Evolutionary conservation across 106 monocot species (phyloP), one percentile per base, ranked within the genome.

Genomic region (Cymbidium sinense): DNA sequence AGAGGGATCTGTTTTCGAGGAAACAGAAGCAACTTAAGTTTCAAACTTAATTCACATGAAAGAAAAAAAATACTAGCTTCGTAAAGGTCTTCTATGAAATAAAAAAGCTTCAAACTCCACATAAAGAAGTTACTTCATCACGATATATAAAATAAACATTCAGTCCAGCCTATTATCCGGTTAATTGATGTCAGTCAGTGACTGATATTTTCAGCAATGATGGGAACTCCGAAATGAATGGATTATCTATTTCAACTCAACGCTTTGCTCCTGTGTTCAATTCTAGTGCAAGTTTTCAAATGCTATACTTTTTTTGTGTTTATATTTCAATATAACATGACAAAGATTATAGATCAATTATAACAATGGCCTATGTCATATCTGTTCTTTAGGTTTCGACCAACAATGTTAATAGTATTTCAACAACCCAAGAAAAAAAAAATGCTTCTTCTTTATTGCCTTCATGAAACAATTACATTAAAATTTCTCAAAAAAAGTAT

Each of bases 1-100:
- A 96, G 1, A 27, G 96, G 96, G 64, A 93, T 67, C 96, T 96
- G 87, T 62, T 44, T 77, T 70, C 71, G 19, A 58, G 58, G 58
- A 58, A 58, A 58, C 7, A 23, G 33, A 67, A 33, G 13, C 17
- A 67, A 67, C 11, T 67, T 13, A 31, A 33, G 31, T 67, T 67
- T 31, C 30, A 3, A 30, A 9, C 2, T 67, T 33, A 27, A 7
- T 70, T 70, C 21, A 1, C 27, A 39, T 3, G 20, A 36, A 36
- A 47, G 47, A 47, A 21, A 29, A 6, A 12, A 71, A 17, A 35
- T 2, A 37, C 13, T 71, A 13, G 36, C 20, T 20, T 58, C 21
- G n/a, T n/a, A 58, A 58, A n/a, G 58, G n/a, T 58, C 6, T 21
- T 23, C 23, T 58, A 1, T 58, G n/a, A n/a, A 23, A 1, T 58